Conservation (phyloP, 129 eudicot species). For the Centella asiatica region DNA sequence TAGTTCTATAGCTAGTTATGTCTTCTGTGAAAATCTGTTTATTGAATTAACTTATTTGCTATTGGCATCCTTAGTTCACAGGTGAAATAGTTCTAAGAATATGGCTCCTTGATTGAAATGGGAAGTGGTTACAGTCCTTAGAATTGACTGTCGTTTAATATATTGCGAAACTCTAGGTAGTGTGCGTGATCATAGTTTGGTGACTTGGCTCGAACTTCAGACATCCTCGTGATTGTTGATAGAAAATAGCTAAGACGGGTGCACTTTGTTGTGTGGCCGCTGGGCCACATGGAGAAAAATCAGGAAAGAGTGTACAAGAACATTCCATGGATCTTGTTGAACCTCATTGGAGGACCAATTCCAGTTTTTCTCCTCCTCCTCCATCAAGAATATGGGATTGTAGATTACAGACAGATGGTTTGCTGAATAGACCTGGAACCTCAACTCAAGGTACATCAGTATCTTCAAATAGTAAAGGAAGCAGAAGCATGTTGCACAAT, state of each 20-base stretch:
- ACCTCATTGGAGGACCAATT: conserved; percentile 17
- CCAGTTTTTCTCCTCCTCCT: conserved; percentile 13
- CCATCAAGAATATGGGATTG: conserved; percentile 16
- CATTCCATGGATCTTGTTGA: conserved; percentile 13
- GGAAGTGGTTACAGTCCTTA: background rate
- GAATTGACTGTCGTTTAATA: background rate
- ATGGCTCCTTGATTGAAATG: background rate
- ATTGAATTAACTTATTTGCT: background rate
- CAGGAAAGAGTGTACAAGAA: background rate
- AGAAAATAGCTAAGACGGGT: conserved; percentile 11
- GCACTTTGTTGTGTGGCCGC: conserved; percentile 18
- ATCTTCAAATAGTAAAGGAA: conserved; percentile 10
- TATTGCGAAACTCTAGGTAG: background rate
- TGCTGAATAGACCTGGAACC: background rate
- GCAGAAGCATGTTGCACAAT: background rate
- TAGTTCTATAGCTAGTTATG: too few species aligned
- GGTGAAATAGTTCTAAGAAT: background rate
- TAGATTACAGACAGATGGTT: conserved; percentile 1
- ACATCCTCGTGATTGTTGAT: too few species aligned
- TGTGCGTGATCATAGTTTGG: background rate
- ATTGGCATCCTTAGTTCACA: background rate
- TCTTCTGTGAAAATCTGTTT: too few species aligned
- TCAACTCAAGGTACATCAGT: conserved; percentile 7
- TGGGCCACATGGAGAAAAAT: conserved; percentile 11
- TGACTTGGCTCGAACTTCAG: background rate